Conservation (phyloP, 352 stramenopile genomes). For the Phytophthora podocarpi region DNA sequence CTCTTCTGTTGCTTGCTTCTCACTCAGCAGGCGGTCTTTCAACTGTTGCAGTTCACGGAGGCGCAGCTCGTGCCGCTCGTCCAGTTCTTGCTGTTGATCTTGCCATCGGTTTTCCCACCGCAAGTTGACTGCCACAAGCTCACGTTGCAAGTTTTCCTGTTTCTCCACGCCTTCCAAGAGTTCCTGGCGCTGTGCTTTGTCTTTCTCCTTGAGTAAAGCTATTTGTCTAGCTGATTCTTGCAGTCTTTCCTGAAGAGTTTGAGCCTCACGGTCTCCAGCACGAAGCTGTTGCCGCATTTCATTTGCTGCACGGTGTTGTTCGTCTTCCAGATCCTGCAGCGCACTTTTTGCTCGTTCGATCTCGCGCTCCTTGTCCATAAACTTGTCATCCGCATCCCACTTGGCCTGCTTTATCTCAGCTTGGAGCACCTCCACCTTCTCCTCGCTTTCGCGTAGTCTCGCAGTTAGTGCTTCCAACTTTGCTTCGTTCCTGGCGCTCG, state of each 20-base stretch:
- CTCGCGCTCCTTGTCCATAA: conserved; percentile 65
- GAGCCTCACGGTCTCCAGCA: conserved; percentile 44
- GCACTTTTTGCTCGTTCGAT: conserved; percentile 53
- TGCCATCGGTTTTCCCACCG: conserved; percentile 74
- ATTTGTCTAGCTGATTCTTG: conserved; percentile 53
- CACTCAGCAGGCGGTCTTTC: conserved; percentile 54
- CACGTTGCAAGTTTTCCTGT: conserved; percentile 65
- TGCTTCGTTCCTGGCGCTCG: conserved; percentile 28
- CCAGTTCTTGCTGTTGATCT: conserved; percentile 63
- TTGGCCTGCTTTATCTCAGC: conserved; percentile 63
- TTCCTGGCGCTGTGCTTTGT: conserved; percentile 64
- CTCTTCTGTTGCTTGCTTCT: conserved; percentile 70
- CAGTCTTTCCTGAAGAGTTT: conserved; percentile 53
- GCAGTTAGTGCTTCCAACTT: conserved; percentile 52
- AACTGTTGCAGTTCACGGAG: conserved; percentile 59
- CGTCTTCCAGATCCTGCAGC: conserved; percentile 63
- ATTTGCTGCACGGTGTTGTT: conserved; percentile 41
- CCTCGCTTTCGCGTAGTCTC: conserved; percentile 59
- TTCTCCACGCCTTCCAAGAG: conserved; percentile 56
- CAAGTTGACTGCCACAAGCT: conserved; percentile 68
- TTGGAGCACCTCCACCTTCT: conserved; percentile 53
- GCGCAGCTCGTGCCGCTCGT: conserved; percentile 47
- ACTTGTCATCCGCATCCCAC: conserved; percentile 66
- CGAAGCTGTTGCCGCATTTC: conserved; percentile 68
- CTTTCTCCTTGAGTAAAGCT: conserved; percentile 62